A percentile compares a stretch with the other conserved stretches of the same genome.
These are phyloP conservation scores for Claviceps purpurea DNA, from an alignment of 2,329 filamentous ascomycete genomes.

Conservation along the genomic window DNA sequence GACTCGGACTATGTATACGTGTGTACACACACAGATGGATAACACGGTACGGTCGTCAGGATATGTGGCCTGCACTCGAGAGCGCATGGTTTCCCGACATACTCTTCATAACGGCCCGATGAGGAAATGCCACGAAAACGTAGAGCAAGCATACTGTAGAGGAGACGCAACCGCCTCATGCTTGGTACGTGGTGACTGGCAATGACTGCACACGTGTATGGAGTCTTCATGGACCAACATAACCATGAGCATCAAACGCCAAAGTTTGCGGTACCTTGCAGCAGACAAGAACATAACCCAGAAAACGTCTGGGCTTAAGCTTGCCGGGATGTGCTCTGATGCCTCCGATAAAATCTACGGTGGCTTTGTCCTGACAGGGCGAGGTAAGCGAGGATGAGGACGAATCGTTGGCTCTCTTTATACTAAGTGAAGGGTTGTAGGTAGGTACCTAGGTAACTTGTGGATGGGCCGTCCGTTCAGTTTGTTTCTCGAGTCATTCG, in stretches of 20 bases:
- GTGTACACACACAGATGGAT: background rate
- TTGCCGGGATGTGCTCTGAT: background rate
- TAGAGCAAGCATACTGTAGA: background rate
- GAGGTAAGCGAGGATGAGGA: background rate
- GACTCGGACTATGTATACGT: background rate
- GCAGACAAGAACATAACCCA: background rate
- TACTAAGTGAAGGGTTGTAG: background rate
- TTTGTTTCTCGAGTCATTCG: background rate
- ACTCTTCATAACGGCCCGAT: background rate
- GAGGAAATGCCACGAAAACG: background rate
- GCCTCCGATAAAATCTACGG: background rate
- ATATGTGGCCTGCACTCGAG: background rate
- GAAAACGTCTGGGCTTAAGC: background rate
- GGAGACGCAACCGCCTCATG: background rate
- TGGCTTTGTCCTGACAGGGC: background rate
- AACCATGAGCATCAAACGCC: background rate
- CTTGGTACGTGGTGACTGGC: background rate
- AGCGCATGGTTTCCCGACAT: background rate
- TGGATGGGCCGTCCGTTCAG: background rate
- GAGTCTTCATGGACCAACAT: background rate
- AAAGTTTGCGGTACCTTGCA: background rate
- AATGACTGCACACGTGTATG: background rate
- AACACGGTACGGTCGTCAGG: too few relatives aligned
- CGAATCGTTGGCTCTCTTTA: background rate
- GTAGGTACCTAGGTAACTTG: too few relatives aligned